Base-by-base conservation (phyloP, 495 filamentous ascomycete genomes). In the Parachaetomium inaequale region DNA sequence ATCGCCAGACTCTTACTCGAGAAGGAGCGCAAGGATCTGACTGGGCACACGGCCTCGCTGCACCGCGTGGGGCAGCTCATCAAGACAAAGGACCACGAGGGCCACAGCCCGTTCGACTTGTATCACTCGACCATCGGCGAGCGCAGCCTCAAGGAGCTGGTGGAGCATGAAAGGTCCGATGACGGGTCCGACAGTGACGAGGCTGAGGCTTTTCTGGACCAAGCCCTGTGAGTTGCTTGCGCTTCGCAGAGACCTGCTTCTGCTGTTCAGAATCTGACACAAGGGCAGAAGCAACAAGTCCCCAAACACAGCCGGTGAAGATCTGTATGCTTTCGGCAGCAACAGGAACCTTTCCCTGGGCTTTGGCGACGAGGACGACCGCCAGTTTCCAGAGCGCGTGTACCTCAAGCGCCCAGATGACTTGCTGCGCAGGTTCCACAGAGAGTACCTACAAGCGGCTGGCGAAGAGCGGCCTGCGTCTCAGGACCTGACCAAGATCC, bases 281-380 rank as follows among this genome's bases (percentile, higher is more conserved):
- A 32, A 45, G 32, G 15, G 25, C 34, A 28, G 49, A 31, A 28
- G 21, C 26, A 47, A 47, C 38, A 36, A 50, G 32, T 7, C 61
- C 50, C 32, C 15, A 19, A 46, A 28, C n/a, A 21, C 51, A 5
- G 36, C 69, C 23, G 92, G 89, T 15, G 93, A 96, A 70, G 94
- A 98, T 68, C 74, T 96, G 0, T 98, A 89, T 66, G 88, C 89
- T 0, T 94, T 96, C 70, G 94, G 94, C 21, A 96, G 91, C 72
- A 98, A 96, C 73, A 93, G 94, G 66, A 98, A 98, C 66, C 76
- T 96, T 14, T 92, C 88, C 8, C 82, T 98, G 45, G 94, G 95
- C 3, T 88, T 98, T 65, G 91, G 92, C 17, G 91, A 97, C 68
- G 86, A 93, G 66, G 92, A 96, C 72, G 93, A 98, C 65, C 87